Percentiles rank a stretch among this genome's conserved stretches.
Evolutionary conservation across 1,284 basidiomycete genomes (phyloP).

Genomic region (Blastosporella zonata): DNA sequence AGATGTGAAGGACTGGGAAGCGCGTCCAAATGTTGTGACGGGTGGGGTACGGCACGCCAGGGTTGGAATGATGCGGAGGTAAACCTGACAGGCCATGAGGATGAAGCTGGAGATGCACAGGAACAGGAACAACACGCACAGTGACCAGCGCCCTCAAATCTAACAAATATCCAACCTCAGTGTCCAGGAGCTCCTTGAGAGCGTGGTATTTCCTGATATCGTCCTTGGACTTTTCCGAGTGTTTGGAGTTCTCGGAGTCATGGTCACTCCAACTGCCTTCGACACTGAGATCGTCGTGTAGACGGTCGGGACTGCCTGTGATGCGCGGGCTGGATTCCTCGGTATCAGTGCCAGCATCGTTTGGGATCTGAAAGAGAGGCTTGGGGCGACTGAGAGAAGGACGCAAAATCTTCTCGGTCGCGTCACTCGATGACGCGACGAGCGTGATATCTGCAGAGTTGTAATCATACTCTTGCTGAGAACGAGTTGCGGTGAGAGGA

Average conservation of each 20-base stretch:
- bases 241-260: constrained; percentile 24
- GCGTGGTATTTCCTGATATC: constrained; percentile 59
- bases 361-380: constrained; percentile 33
- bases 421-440: constrained; percentile 8
- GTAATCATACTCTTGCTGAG: neutral
- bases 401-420: constrained; percentile 2
- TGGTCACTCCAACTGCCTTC: constrained; percentile 24
- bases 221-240: constrained; percentile 38
- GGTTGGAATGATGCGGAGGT: constrained; percentile 40
- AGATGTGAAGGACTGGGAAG: constrained; percentile 40
- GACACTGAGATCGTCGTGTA: constrained; percentile 21
- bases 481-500: constrained; percentile 18
- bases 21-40: constrained; percentile 38
- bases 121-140: constrained; percentile 39
- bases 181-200: constrained; percentile 76
- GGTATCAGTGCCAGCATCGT: constrained; percentile 25
- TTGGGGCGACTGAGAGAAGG: constrained; percentile 20
- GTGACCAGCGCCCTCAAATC: constrained; percentile 76
- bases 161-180: constrained; percentile 77
- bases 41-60: constrained; percentile 35
- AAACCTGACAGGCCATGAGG: constrained; percentile 29
- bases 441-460: constrained; percentile 1
- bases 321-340: constrained; percentile 23
- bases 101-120: neutral
- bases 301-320: constrained; percentile 14